A percentile compares a stretch with the other conserved stretches of the same genome.
Evolutionary conservation across 2,329 filamentous ascomycete genomes (phyloP).

Genomic region (Trematosphaeria pertusa): DNA sequence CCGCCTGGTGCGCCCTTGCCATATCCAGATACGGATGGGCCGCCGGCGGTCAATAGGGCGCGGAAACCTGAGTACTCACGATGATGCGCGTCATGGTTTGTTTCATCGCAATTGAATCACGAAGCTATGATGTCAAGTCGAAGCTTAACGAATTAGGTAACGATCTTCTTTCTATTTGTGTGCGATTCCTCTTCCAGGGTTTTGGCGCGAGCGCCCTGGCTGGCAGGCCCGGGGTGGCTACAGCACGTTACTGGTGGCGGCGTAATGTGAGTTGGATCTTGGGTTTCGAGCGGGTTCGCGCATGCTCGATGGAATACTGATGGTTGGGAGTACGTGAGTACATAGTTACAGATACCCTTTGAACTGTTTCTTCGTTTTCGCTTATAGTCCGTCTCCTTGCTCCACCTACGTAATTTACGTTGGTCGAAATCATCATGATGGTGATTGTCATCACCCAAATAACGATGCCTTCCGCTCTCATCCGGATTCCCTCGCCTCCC

Average conservation of each 20-base stretch:
- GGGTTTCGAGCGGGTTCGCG: neutral
- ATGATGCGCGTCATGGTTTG: constrained; percentile 9
- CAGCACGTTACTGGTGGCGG: neutral
- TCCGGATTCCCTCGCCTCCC: too few species aligned
- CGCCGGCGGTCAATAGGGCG: constrained; percentile 83
- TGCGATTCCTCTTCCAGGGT: neutral
- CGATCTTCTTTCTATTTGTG: neutral
- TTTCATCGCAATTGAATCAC: neutral
- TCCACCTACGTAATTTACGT: too few species aligned
- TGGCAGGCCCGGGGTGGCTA: neutral
- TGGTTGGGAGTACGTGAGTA: neutral
- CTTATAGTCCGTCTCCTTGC: too few species aligned
- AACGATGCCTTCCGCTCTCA: too few species aligned
- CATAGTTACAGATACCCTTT: constrained; percentile 12
- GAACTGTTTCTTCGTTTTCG: too few species aligned
- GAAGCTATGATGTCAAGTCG: neutral
- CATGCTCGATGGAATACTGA: neutral
- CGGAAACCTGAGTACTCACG: constrained; percentile 74
- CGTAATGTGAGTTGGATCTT: neutral
- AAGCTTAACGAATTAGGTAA: neutral
- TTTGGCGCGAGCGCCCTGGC: neutral
- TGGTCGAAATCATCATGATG: too few species aligned
- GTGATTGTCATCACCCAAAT: too few species aligned
- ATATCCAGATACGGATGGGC: constrained; percentile 82
- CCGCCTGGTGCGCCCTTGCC: constrained; percentile 61